Evolutionary conservation across 2,329 filamentous ascomycete genomes (phyloP), one percentile per base, ranked within the genome.

Genomic region (Colletotrichum agaves): DNA sequence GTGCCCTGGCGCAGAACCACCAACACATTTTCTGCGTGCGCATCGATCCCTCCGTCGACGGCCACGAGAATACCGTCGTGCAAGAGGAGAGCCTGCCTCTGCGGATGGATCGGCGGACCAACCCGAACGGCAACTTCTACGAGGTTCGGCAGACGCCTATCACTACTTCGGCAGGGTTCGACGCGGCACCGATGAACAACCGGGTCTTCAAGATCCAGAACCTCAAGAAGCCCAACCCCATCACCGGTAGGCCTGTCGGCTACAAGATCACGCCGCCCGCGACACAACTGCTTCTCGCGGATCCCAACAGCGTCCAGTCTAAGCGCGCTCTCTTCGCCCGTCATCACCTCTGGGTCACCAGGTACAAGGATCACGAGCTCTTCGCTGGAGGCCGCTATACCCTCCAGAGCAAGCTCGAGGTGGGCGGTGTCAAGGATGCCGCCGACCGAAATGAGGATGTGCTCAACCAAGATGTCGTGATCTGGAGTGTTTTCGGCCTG

Each of bases 11-110:
- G 0, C 83, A 84, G 56, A 86, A 88, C 73, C 86, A 88, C 70
- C 86, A 88, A 70, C 86, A 88, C 75, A 79, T 88, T 60, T 88
- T 88, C 76, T 80, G 77, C 53, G 71, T 84, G 31, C 81, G 85
- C 3, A 82, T 88, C 44, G 85, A 88, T 70, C 86, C 86, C 0
- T 83, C 84, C 19, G 80, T 88, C 66, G 85, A 88, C 71, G 85
- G 85, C 15, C 77, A 84, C 69, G 75, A 78, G 17, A 87, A 88
- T 73, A 83, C 82, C 0, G 76, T 87, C 17, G 72, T 86, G 63
- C 86, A 90, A 72, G 82, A 86, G 63, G 86, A 88, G 73, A 84
- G 84, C 12, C 84, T 88, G 62, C 81, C 84, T 33, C 81, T 85
- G 74, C 82, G 81, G 1, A 82, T 82, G 72, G 74, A 79, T 13